phyloP scores from a whole-genome alignment of 1,284 basidiomycete species.

The Ganoderma lingzhi region DNA sequence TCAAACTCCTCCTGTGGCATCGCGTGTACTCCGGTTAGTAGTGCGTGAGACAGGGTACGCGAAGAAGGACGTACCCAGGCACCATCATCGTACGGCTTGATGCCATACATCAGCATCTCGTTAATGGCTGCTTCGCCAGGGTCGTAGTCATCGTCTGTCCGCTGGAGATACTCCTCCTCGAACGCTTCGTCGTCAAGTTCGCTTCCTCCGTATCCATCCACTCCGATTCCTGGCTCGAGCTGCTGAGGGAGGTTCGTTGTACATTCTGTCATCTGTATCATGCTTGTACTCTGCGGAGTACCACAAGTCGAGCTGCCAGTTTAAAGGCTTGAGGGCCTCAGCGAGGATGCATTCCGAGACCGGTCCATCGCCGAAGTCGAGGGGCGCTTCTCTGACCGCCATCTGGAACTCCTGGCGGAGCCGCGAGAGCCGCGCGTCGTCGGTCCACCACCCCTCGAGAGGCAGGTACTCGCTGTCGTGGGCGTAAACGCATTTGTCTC shows the following conservation, averaged over 20 bases:
- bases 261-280: conserved; percentile 5
- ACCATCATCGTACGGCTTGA: conserved; percentile 57
- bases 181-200: neutral
- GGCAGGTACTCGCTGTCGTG: conserved; percentile 45
- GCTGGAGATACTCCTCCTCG: conserved; percentile 31
- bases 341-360: conserved; percentile 10
- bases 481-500: conserved; percentile 44
- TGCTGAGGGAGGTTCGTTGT: neutral
- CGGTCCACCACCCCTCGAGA: conserved; percentile 16
- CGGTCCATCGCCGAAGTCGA: neutral
- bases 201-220: neutral
- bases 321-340: conserved; percentile 17
- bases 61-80: conserved; percentile 44
- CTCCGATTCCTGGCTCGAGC: neutral
- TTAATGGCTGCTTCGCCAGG: conserved; percentile 46
- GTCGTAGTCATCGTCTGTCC: conserved; percentile 27
- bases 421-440: conserved; percentile 6
- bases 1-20: neutral
- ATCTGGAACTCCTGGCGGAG: conserved; percentile 11
- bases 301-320: conserved; percentile 18
- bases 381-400: conserved; percentile 3
- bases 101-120: conserved; percentile 48
- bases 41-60: neutral
- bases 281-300: conserved; percentile 5
- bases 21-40: neutral